These are phyloP conservation scores for Dothideomycetes sp. DNA, from an alignment of 2,329 filamentous ascomycete species.

Conservation along the genomic window DNA sequence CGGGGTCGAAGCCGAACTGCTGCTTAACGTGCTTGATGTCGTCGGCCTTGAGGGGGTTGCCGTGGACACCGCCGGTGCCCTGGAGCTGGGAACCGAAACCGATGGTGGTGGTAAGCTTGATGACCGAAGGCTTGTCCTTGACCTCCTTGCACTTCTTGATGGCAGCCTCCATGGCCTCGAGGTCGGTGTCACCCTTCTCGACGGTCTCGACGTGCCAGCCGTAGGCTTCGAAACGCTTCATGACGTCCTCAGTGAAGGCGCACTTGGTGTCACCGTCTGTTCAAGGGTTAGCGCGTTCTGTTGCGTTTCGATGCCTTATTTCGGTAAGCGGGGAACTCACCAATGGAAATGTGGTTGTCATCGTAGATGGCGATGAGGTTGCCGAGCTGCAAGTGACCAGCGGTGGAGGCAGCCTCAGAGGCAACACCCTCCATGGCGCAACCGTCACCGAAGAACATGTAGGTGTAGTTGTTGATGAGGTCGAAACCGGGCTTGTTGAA, in stretches of 20 bases:
- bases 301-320: background rate
- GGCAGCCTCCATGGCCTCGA: conserved; percentile 78
- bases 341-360: conserved; percentile 92
- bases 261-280: conserved; percentile 87
- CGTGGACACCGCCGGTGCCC: conserved; percentile 93
- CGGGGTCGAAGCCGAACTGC: conserved; percentile 93
- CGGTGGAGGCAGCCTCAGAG: conserved; percentile 80
- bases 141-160: conserved; percentile 76
- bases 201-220: conserved; percentile 89
- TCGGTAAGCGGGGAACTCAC: conserved; percentile 36
- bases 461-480: conserved; percentile 94
- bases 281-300: background rate
- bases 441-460: conserved; percentile 92
- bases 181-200: conserved; percentile 78
- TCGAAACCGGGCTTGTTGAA: conserved; percentile 97
- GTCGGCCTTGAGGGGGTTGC: conserved; percentile 87
- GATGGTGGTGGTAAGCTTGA: conserved; percentile 95
- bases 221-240: conserved; percentile 91
- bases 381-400: conserved; percentile 93
- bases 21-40: conserved; percentile 89
- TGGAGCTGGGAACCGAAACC: conserved; percentile 89
- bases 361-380: conserved; percentile 97
- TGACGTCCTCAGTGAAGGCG: conserved; percentile 94
- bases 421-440: conserved; percentile 98
- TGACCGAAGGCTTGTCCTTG: conserved; percentile 93